Evolutionary conservation across 2,329 filamentous ascomycete species (phyloP).

Genomic region (Fusarium paranaense): DNA sequence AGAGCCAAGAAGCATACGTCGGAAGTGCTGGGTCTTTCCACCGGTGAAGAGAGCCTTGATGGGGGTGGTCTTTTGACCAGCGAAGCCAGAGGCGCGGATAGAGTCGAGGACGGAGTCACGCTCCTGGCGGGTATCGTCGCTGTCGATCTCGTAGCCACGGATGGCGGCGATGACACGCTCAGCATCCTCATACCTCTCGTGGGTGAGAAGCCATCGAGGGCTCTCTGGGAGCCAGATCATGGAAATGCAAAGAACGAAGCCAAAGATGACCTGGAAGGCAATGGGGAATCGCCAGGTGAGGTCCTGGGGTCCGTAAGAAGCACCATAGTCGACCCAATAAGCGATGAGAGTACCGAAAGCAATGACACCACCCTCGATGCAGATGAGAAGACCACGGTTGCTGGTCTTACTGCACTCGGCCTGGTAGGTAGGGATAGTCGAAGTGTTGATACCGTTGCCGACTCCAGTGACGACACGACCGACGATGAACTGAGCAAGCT

Average conservation of each 20-base stretch:
- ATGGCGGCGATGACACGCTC: constrained; percentile 45
- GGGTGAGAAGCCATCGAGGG: constrained; percentile 59
- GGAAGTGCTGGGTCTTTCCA: constrained; percentile 74
- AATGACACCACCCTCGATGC: constrained; percentile 59
- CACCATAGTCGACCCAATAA: constrained; percentile 59
- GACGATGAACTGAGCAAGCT: constrained; percentile 62
- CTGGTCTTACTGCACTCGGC: constrained; percentile 64
- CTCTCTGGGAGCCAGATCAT: constrained; percentile 61
- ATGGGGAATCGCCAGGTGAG: constrained; percentile 68
- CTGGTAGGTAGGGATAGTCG: constrained; percentile 67
- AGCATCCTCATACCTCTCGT: constrained; percentile 60
- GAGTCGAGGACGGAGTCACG: constrained; percentile 61
- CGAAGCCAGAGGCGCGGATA: constrained; percentile 65
- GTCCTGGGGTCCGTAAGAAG: constrained; percentile 56
- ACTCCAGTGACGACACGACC: constrained; percentile 64
- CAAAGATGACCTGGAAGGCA: constrained; percentile 55
- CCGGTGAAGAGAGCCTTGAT: constrained; percentile 68
- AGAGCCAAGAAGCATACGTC: constrained; percentile 71
- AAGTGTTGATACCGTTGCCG: constrained; percentile 63
- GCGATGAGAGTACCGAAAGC: constrained; percentile 56
- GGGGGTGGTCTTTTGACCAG: constrained; percentile 58
- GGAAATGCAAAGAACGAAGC: constrained; percentile 54
- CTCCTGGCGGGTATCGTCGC: constrained; percentile 68
- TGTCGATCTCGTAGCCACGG: constrained; percentile 58
- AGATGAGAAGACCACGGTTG: constrained; percentile 65